Conservation (phyloP, 2,329 filamentous ascomycete genomes). For the Alternaria tenuissima region DNA sequence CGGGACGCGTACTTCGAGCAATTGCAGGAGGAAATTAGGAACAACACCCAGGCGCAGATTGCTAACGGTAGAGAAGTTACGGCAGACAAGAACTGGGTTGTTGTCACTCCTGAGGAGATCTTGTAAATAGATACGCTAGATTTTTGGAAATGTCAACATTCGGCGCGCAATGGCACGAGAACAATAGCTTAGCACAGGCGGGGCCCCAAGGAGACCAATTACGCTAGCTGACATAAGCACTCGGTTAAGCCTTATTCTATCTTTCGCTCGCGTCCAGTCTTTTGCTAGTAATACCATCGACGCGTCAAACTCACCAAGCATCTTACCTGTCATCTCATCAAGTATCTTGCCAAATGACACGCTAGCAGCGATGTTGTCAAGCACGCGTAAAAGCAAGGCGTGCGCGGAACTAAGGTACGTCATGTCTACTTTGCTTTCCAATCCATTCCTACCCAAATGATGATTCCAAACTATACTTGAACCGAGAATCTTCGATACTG, state of each 20-base stretch:
- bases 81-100: slow-evolving; percentile 43
- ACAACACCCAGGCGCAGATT: slow-evolving; percentile 34
- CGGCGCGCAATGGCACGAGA: background rate
- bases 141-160: background rate
- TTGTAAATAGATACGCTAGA: slow-evolving; percentile 15
- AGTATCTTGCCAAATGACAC: background rate
- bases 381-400: background rate
- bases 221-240: slow-evolving; percentile 13
- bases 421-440: background rate
- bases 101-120: slow-evolving; percentile 42
- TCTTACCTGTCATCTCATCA: background rate
- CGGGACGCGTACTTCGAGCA: slow-evolving; percentile 27
- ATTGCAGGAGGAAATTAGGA: slow-evolving; percentile 33
- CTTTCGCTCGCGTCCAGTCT: background rate
- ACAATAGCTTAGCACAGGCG: background rate
- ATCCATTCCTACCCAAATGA: slow-evolving; percentile 6
- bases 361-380: background rate
- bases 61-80: slow-evolving; percentile 40
- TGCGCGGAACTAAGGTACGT: slow-evolving; percentile 3
- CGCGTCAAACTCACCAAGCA: slow-evolving; percentile 3
- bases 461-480: slow-evolving; percentile 27
- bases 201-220: background rate
- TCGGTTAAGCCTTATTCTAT: slow-evolving; percentile 6
- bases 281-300: background rate
- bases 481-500: slow-evolving; percentile 13